Base-by-base conservation (phyloP, 2,329 filamentous ascomycete genomes). In the Cordyceps sp. region DNA sequence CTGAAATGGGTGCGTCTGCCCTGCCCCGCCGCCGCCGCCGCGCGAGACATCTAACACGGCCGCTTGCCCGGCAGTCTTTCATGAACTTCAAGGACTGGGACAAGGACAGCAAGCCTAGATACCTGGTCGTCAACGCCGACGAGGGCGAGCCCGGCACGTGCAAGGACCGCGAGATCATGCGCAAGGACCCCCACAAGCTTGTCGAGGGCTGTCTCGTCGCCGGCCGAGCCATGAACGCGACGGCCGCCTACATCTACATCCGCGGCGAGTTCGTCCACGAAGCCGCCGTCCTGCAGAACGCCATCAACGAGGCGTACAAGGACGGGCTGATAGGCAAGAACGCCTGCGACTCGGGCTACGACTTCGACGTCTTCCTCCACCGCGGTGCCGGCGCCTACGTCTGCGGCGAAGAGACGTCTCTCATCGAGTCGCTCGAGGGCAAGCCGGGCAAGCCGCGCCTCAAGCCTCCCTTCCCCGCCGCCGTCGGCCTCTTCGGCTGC, bases 21-120 rank as follows among this genome's bases (percentile, higher is more conserved):
- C 4, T 10, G 4, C 5, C 18, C n/a, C 12, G 4, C 17, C 9
- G 15, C 13, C 15, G 19, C 6, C 8, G n/a, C 13, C 28, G 10
- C n/a, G 7, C 13, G 28, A 9, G 4, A 15, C 8, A 8, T 26
- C 28, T 33, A 14, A 36, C 37, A 40, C 29, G 38, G n/a, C n/a
- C n/a, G n/a, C n/a, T n/a, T n/a, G n/a, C n/a, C n/a, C 15, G 21
- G 26, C 50, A 93, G 85, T 94, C 86, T 31, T 98, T 98, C 61
- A 98, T 98, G 90, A 98, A 98, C 69, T 86, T 88, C 69, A 94
- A 94, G 63, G 90, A 85, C 49, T 98, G 90, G 90, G 88, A 98
- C 50, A 93, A 98, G 64, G 90, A 96, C 57, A 79, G 60, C 47
- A 93, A 93, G 62, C 90, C 90, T 42, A 78, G 90, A 50, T 98